Conservation (phyloP, 805 yeast genomes). For the Wickerhamiella spandovensis region DNA sequence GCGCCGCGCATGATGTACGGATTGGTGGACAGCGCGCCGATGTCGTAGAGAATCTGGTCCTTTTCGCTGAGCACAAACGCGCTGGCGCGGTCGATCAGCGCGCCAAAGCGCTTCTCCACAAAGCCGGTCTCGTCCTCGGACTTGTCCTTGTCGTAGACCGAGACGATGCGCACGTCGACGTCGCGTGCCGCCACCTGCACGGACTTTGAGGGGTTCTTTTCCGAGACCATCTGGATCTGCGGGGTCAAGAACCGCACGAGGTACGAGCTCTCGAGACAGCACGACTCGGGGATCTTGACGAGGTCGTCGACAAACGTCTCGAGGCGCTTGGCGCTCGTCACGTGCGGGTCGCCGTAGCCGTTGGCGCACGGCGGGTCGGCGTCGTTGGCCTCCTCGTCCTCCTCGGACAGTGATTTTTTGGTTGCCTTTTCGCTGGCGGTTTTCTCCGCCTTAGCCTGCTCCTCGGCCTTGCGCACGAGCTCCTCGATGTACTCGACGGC, state of each 20-base stretch:
- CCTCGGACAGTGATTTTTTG: background rate
- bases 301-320: conserved; percentile 29
- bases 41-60: conserved; percentile 44
- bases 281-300: conserved; percentile 27
- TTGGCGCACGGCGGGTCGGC: background rate
- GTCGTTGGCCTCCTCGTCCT: background rate
- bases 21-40: conserved; percentile 32
- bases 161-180: conserved; percentile 54
- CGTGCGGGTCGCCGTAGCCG: background rate
- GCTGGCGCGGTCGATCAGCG: conserved; percentile 54
- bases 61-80: conserved; percentile 51
- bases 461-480: conserved; percentile 30
- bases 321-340: conserved; percentile 4
- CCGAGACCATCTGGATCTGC: conserved; percentile 58
- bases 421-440: background rate
- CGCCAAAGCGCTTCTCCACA: conserved; percentile 57
- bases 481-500: conserved; percentile 40
- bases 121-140: conserved; percentile 33
- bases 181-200: conserved; percentile 61
- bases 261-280: conserved; percentile 37
- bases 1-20: conserved; percentile 48
- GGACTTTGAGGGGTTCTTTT: conserved; percentile 40
- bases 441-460: conserved; percentile 1
- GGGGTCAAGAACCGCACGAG: conserved; percentile 62
- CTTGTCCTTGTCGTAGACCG: conserved; percentile 39